A percentile compares a stretch with the other conserved stretches of the same genome.
phyloP scores from a whole-genome alignment of 768 basidiomycete species.

The Leccinum imitatum region DNA sequence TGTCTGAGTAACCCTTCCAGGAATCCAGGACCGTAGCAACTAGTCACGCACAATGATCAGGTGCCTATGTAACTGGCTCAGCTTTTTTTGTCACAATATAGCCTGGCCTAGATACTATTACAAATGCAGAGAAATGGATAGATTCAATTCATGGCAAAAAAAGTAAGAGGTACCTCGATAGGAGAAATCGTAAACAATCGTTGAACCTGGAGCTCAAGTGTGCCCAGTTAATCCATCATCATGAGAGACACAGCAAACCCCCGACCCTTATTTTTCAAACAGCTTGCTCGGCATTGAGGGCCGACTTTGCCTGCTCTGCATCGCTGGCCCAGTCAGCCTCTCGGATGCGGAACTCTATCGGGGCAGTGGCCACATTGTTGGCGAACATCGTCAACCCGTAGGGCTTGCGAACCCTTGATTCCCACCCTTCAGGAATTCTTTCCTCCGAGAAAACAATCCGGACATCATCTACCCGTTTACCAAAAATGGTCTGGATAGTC shows the following conservation, averaged over 20 bases:
- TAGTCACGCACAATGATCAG: too few relatives aligned
- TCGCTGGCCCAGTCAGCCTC: constrained; percentile 17
- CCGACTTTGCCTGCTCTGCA: not conserved
- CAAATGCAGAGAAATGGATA: not conserved
- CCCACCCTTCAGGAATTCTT: constrained; percentile 70
- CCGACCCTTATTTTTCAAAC: not conserved
- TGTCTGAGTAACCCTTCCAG: too few relatives aligned
- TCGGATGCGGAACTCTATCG: constrained; percentile 14
- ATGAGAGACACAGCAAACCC: not conserved
- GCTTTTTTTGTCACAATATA: too few relatives aligned
- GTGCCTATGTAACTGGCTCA: too few relatives aligned
- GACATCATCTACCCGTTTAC: constrained; percentile 57
- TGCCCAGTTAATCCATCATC: not conserved
- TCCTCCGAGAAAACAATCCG: constrained; percentile 62
- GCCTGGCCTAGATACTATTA: not conserved
- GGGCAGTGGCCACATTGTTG: constrained; percentile 43
- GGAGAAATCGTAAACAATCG: not conserved
- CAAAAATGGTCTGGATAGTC: constrained; percentile 63
- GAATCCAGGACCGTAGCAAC: too few relatives aligned
- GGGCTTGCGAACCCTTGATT: constrained; percentile 52
- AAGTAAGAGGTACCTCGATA: not conserved
- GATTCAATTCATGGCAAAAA: not conserved
- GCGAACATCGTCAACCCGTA: constrained; percentile 58
- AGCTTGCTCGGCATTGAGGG: constrained; percentile 1
- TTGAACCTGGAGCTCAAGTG: not conserved